phyloP scores from a whole-genome alignment of 192 early-diverging fungal genomes.

The Podila minutissima region DNA sequence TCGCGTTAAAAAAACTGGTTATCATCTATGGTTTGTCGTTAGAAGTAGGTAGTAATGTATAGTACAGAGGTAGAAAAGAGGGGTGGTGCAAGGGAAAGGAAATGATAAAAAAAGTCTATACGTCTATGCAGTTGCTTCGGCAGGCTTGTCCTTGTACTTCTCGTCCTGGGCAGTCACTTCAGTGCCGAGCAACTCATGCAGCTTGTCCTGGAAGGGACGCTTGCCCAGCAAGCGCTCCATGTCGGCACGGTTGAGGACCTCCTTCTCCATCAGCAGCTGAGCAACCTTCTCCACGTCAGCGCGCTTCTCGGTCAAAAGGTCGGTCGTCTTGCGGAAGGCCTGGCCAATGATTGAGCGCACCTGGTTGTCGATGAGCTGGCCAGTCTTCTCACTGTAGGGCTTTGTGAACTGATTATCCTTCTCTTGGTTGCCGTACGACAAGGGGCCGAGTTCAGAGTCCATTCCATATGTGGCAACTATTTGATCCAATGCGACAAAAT shows the following conservation, averaged over 20 bases:
- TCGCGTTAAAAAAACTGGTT: too few relatives aligned
- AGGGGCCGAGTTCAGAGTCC: constrained; percentile 86
- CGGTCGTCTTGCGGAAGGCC: constrained; percentile 86
- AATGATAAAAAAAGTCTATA: background rate
- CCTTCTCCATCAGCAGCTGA: constrained; percentile 91
- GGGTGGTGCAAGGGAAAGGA: background rate
- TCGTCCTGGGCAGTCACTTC: constrained; percentile 42
- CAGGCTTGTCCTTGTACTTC: constrained; percentile 14
- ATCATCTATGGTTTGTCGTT: too few relatives aligned
- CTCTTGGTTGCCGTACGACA: constrained; percentile 81
- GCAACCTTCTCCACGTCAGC: constrained; percentile 94
- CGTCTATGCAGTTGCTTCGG: background rate
- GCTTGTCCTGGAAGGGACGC: constrained; percentile 80
- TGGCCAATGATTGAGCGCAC: constrained; percentile 83
- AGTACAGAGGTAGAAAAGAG: background rate
- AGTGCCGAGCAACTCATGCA: constrained; percentile 43
- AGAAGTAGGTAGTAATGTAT: background rate
- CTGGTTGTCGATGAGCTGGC: constrained; percentile 93
- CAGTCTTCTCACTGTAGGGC: constrained; percentile 97
- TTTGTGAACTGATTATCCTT: constrained; percentile 87
- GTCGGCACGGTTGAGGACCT: constrained; percentile 96
- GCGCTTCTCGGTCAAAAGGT: constrained; percentile 87
- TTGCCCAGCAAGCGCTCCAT: constrained; percentile 91
- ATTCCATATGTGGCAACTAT: constrained; percentile 93
- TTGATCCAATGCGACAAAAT: too few relatives aligned